phyloP scores from a whole-genome alignment of 257 asterid species.

The Nicotiana noctiflora region DNA sequence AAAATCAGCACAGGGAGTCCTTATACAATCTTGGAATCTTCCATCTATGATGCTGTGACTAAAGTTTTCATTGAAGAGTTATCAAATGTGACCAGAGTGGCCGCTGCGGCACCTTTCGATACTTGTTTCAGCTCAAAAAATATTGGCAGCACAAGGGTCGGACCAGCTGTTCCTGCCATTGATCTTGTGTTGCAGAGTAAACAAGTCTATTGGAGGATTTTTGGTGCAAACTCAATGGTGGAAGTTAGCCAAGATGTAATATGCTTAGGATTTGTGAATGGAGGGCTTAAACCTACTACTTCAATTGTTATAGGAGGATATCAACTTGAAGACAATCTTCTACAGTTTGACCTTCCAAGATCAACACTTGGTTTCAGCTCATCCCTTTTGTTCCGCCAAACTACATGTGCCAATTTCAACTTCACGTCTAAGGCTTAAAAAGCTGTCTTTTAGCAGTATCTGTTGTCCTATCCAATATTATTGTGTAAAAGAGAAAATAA shows the following conservation, averaged over 20 bases:
- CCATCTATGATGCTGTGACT: conserved; percentile 30
- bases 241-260: too few relatives aligned
- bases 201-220: conserved; percentile 37
- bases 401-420: too few relatives aligned
- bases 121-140: conserved; percentile 29
- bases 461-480: too few relatives aligned
- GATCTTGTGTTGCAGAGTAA: conserved; percentile 27
- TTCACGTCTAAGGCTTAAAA: too few relatives aligned
- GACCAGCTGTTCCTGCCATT: conserved; percentile 41
- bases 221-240: conserved; percentile 46
- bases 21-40: conserved; percentile 30
- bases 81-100: conserved; percentile 27
- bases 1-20: conserved; percentile 46
- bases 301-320: too few relatives aligned
- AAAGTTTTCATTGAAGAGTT: conserved; percentile 23
- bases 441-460: too few relatives aligned
- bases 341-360: too few relatives aligned
- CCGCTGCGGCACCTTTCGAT: conserved; percentile 27
- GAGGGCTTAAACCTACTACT: too few relatives aligned
- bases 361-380: too few relatives aligned
- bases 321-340: too few relatives aligned
- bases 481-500: background rate
- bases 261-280: too few relatives aligned
- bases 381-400: too few relatives aligned
- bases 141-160: conserved; percentile 37